A percentile compares a stretch with the other conserved stretches of the same genome.
Conservation (phyloP, 208 protist species). For the Leptomonas pyrrhocoris region DNA sequence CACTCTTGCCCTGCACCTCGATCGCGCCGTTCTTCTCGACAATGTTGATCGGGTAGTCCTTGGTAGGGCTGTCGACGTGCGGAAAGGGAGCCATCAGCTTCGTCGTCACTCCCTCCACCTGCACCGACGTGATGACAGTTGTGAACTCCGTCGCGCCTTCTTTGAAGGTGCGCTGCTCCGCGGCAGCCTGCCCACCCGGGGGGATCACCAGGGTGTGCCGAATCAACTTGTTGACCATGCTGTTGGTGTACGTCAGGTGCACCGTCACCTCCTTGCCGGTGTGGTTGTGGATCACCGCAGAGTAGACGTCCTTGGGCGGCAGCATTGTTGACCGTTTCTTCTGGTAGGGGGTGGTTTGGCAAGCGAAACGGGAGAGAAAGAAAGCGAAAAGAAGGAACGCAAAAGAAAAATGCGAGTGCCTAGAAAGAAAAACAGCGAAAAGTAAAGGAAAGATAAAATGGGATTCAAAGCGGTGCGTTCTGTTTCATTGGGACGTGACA, state of each 20-base stretch:
- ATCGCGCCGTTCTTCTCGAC: conserved; percentile 13
- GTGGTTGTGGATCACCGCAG: conserved; percentile 54
- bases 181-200: conserved; percentile 24
- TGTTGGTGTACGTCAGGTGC: conserved; percentile 43
- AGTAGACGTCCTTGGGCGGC: conserved; percentile 74
- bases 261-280: conserved; percentile 39
- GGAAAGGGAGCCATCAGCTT: conserved; percentile 44
- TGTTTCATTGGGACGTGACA: neutral
- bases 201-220: conserved; percentile 17
- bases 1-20: conserved; percentile 8
- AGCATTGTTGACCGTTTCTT: conserved; percentile 43
- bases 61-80: conserved; percentile 44
- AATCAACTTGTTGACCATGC: conserved; percentile 5
- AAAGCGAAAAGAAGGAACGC: neutral
- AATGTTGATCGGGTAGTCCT: conserved; percentile 54
- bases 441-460: neutral
- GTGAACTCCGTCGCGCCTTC: conserved; percentile 28
- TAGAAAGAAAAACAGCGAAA: conserved; percentile 9
- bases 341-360: neutral
- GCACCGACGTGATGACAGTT: conserved; percentile 39
- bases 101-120: conserved; percentile 31
- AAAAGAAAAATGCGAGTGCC: neutral
- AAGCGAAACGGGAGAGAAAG: conserved; percentile 11
- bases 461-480: neutral
- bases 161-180: conserved; percentile 43